A percentile compares a stretch with the other conserved stretches of the same genome.
Evolutionary conservation across 345 rosid species (phyloP).

Genomic region (Hevea brasiliensis): DNA sequence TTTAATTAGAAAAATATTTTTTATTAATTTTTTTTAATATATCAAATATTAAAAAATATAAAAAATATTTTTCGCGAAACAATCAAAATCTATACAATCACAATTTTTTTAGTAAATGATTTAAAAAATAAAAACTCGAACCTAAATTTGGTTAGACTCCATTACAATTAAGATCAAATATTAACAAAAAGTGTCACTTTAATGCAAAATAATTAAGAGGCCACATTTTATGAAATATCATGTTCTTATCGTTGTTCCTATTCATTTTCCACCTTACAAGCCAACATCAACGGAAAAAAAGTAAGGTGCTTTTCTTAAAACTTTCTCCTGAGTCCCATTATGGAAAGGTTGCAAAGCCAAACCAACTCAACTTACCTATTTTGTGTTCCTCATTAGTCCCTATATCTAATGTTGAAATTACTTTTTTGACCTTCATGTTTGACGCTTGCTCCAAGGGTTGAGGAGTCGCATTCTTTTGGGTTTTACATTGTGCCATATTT

Average conservation of each 20-base stretch:
- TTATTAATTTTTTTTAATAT: no score
- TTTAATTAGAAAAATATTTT: no score
- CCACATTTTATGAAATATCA: background rate
- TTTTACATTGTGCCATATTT: no score
- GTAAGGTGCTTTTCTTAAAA: slow-evolving; percentile 2
- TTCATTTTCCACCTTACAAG: slow-evolving; percentile 23
- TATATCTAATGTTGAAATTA: background rate
- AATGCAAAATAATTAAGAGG: background rate
- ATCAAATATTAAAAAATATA: no score
- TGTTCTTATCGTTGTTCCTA: slow-evolving; percentile 9
- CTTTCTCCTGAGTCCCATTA: slow-evolving; percentile 11
- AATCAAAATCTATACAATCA: no score
- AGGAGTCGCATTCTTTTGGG: background rate
- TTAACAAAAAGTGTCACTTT: background rate
- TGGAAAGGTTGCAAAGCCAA: background rate
- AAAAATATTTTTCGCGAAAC: no score
- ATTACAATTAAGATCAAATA: background rate
- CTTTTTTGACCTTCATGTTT: background rate
- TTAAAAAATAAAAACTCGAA: no score
- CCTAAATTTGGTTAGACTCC: no score
- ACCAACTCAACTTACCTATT: background rate
- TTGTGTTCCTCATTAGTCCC: background rate
- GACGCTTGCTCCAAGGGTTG: slow-evolving; percentile 2
- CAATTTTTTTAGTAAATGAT: no score
- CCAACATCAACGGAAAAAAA: slow-evolving; percentile 9